Evolutionary conservation across 192 early-diverging fungal species (phyloP).

Genomic region (Helicostylum pulchrum): DNA sequence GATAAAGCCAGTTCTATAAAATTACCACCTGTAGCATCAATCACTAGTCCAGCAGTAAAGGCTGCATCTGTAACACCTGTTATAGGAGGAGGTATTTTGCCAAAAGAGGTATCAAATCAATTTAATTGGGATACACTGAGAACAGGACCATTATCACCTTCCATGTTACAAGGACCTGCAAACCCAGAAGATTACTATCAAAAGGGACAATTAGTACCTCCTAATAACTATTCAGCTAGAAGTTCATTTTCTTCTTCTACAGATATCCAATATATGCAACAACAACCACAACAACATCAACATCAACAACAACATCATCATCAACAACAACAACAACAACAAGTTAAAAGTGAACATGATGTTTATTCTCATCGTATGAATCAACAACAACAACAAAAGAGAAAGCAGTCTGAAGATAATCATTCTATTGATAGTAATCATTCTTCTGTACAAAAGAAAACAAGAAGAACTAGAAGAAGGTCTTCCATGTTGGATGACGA

Average conservation of each 20-base stretch:
- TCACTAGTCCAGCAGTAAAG: conserved; percentile 46
- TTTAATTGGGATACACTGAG: conserved; percentile 61
- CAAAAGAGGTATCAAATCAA: conserved; percentile 32
- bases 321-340: too few relatives aligned
- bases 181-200: conserved; percentile 26
- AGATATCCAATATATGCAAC: too few relatives aligned
- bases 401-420: background rate
- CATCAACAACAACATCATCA: too few relatives aligned
- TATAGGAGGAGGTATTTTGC: conserved; percentile 19
- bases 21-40: conserved; percentile 69
- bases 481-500: background rate
- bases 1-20: conserved; percentile 33
- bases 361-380: too few relatives aligned
- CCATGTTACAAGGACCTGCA: conserved; percentile 71
- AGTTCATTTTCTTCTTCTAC: too few relatives aligned
- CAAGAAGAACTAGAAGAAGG: background rate
- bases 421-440: conserved; percentile 1
- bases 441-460: background rate
- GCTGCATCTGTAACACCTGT: conserved; percentile 26
- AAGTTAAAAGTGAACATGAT: too few relatives aligned
- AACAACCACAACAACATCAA: too few relatives aligned
- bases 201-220: background rate
- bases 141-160: conserved; percentile 37
- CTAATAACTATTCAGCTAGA: too few relatives aligned
- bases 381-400: background rate